Base-by-base conservation (phyloP, 1,284 basidiomycete genomes). In the Heterobasidion occidentale region DNA sequence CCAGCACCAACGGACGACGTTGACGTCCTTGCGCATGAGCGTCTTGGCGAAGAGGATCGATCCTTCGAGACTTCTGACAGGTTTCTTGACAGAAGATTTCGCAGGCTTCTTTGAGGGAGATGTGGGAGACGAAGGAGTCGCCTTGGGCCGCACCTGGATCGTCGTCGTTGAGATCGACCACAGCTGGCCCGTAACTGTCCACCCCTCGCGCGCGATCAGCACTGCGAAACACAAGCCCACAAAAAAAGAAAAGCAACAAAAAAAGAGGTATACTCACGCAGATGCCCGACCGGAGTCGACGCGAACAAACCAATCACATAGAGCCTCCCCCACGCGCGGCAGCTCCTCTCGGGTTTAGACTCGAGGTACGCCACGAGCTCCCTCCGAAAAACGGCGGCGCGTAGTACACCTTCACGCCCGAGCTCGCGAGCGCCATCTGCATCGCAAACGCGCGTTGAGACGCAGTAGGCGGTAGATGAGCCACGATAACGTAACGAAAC, bases 11-110 rank as follows among this genome's bases (percentile, higher is more conserved):
- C 68, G 14, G 83, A 80, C 0, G 85, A 87, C 0, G 90, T n/a
- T 90, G 33, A 94, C 75, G 62, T 94, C 90, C 71, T 96, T 94
- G 51, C 92, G 83, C 19, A 92, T 81, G 3, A 97, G 81, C 0
- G 93, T 96, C 74, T 97, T 97, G 51, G 85, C 84, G 67, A 92
- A 97, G 7, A 97, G 73, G 55, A 90, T 81, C 11, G 90, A 84
- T n/a, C n/a, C n/a, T n/a, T n/a, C n/a, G n/a, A n/a, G n/a, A n/a
- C n/a, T n/a, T n/a, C n/a, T n/a, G n/a, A n/a, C n/a, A n/a, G n/a
- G n/a, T n/a, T n/a, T n/a, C n/a, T n/a, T n/a, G n/a, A n/a, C n/a
- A n/a, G n/a, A n/a, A n/a, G n/a, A n/a, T n/a, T n/a, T n/a, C n/a
- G n/a, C n/a, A n/a, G n/a, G n/a, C n/a, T n/a, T n/a, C n/a, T n/a